A percentile compares a stretch with the other conserved stretches of the same genome.
These are phyloP conservation scores for Chloris gayana DNA, from an alignment of 176 grass and related monocot genomes.

Conservation along the genomic window DNA sequence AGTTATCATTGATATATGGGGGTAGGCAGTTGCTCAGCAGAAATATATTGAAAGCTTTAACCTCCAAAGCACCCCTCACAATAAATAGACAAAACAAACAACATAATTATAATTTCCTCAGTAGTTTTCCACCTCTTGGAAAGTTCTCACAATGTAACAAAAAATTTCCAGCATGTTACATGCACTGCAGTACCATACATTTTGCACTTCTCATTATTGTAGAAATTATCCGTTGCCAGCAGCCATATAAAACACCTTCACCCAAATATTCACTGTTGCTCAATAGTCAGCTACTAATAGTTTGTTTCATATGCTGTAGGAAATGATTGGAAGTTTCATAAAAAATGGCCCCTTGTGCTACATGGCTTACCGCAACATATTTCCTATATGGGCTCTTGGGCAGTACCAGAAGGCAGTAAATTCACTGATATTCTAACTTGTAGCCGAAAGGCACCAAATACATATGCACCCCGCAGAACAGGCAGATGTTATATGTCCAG, in stretches of 20 bases:
- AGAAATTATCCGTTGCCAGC: too few relatives aligned
- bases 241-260: too few relatives aligned
- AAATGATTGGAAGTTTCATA: conserved; percentile 72
- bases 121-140: not conserved
- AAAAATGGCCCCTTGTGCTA: conserved; percentile 65
- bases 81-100: not conserved
- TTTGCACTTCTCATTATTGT: too few relatives aligned
- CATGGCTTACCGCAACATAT: conserved; percentile 71
- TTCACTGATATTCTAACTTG: not conserved
- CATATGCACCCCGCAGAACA: not conserved
- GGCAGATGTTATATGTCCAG: not conserved
- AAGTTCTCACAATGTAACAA: not conserved
- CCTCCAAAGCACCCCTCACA: not conserved
- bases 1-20: too few relatives aligned
- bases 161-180: too few relatives aligned
- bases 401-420: conserved; percentile 62
- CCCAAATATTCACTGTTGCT: too few relatives aligned
- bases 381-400: conserved; percentile 86
- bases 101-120: not conserved
- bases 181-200: too few relatives aligned
- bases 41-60: not conserved
- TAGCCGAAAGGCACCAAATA: not conserved
- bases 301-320: conserved; percentile 37
- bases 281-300: conserved; percentile 19
- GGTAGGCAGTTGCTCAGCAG: too few relatives aligned